phyloP scores from a whole-genome alignment of 257 asterid species.

The Solanum microdontum region DNA sequence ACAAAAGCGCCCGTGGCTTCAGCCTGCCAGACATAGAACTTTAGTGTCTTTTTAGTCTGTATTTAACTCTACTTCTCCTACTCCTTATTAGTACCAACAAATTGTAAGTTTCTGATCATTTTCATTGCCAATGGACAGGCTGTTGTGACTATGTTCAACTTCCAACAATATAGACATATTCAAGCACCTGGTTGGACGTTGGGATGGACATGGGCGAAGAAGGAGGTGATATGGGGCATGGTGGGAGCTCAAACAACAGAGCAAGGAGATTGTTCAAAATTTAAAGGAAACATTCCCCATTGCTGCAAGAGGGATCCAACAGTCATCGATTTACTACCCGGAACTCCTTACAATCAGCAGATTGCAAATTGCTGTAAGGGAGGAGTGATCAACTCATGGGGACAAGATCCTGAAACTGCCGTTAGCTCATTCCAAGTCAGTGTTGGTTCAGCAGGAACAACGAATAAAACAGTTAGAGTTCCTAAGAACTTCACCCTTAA shows the following conservation, averaged over 20 bases:
- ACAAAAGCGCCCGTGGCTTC: background rate
- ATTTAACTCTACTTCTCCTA: background rate
- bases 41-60: background rate
- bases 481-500: constrained; percentile 58
- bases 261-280: constrained; percentile 55
- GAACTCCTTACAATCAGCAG: constrained; percentile 71
- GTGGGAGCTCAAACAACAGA: constrained; percentile 47
- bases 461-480: constrained; percentile 49
- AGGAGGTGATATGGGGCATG: constrained; percentile 59
- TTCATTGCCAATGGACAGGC: constrained; percentile 19
- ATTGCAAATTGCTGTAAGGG: constrained; percentile 74
- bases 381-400: constrained; percentile 63
- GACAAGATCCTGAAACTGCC: constrained; percentile 45
- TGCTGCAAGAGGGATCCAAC: constrained; percentile 68
- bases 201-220: constrained; percentile 67
- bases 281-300: constrained; percentile 40
- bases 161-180: constrained; percentile 56
- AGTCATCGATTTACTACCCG: constrained; percentile 50
- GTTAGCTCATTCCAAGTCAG: constrained; percentile 62
- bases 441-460: constrained; percentile 60
- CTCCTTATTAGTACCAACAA: background rate
- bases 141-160: constrained; percentile 46
- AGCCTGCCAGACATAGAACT: background rate
- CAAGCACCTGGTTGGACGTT: constrained; percentile 59
- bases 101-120: background rate